A percentile compares a stretch with the other conserved stretches of the same genome.
These are phyloP conservation scores for Globisporangium camurandrum DNA, from an alignment of 352 stramenopile species.

Conservation along the genomic window DNA sequence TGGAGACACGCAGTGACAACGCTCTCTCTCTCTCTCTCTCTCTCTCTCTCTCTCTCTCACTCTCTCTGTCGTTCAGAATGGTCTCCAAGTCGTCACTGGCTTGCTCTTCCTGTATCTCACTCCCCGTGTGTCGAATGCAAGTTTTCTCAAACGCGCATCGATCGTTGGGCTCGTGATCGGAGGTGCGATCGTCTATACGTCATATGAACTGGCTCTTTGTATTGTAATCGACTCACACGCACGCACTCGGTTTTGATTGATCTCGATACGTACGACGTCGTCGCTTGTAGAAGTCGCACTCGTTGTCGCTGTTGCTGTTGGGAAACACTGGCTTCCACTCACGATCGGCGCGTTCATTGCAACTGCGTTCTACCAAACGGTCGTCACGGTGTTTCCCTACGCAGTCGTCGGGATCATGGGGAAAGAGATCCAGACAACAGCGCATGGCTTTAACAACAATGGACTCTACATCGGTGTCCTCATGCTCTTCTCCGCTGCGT, in stretches of 20 bases:
- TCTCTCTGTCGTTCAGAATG: conserved; percentile 30
- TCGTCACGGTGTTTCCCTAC: conserved; percentile 66
- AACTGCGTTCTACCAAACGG: conserved; percentile 54
- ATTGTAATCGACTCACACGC: neutral
- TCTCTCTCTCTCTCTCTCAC: neutral
- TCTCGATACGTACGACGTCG: neutral
- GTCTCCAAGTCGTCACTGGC: conserved; percentile 41
- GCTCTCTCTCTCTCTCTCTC: neutral
- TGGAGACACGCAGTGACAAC: too few relatives aligned
- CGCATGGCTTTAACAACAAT: conserved; percentile 72
- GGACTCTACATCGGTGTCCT: conserved; percentile 70
- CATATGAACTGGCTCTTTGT: neutral
- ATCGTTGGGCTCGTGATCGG: conserved; percentile 38
- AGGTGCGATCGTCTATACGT: conserved; percentile 20
- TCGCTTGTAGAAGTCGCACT: conserved; percentile 47
- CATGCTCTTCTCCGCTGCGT: conserved; percentile 53
- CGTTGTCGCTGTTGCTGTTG: conserved; percentile 42
- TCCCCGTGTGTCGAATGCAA: conserved; percentile 37
- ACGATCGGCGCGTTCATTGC: conserved; percentile 49
- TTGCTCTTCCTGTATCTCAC: conserved; percentile 48
- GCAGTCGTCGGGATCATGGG: conserved; percentile 75
- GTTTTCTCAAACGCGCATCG: conserved; percentile 39
- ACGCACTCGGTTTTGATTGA: neutral
- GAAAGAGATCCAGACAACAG: conserved; percentile 63
- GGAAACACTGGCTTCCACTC: conserved; percentile 28